phyloP scores from a whole-genome alignment of 2,329 filamentous ascomycete genomes.

The Cordyceps militaris region DNA sequence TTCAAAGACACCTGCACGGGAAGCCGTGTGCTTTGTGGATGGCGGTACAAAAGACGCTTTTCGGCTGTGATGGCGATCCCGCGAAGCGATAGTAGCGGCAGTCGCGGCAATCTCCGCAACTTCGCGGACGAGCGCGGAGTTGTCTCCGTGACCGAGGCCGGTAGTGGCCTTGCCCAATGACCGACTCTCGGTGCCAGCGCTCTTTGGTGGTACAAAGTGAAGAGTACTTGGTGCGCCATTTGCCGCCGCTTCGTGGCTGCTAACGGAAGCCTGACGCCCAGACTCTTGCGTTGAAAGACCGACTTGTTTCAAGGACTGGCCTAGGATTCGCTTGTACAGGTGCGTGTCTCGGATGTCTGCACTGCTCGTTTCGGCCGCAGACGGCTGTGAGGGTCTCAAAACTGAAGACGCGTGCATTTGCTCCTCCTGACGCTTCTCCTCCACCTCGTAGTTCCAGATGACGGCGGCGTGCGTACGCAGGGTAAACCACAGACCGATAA shows the following conservation, averaged over 20 bases:
- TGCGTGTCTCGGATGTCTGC: constrained; percentile 78
- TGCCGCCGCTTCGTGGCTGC: constrained; percentile 25
- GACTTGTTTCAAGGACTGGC: constrained; percentile 79
- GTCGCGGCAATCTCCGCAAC: constrained; percentile 92
- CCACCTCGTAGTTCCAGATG: constrained; percentile 84
- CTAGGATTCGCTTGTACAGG: constrained; percentile 87
- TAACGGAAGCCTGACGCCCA: constrained; percentile 31
- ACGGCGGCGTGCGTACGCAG: constrained; percentile 91
- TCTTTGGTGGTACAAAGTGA: constrained; percentile 72
- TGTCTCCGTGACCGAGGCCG: constrained; percentile 75
- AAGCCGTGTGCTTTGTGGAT: constrained; percentile 12
- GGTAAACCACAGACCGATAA: constrained; percentile 92
- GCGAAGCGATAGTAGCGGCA: constrained; percentile 77
- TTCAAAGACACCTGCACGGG: constrained; percentile 37
- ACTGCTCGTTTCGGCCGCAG: constrained; percentile 41
- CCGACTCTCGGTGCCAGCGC: constrained; percentile 33
- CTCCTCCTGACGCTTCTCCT: constrained; percentile 66
- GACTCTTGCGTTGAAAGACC: constrained; percentile 53
- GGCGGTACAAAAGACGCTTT: constrained; percentile 29
- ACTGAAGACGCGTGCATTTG: constrained; percentile 27
- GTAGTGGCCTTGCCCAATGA: constrained; percentile 46
- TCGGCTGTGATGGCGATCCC: constrained; percentile 48
- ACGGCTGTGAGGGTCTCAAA: constrained; percentile 29
- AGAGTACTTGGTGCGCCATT: constrained; percentile 47
- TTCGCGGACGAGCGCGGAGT: constrained; percentile 71